A percentile compares a stretch with the other conserved stretches of the same genome.
Evolutionary conservation across 2,329 filamentous ascomycete species (phyloP).

Genomic region (Cladophialophora yegresii): DNA sequence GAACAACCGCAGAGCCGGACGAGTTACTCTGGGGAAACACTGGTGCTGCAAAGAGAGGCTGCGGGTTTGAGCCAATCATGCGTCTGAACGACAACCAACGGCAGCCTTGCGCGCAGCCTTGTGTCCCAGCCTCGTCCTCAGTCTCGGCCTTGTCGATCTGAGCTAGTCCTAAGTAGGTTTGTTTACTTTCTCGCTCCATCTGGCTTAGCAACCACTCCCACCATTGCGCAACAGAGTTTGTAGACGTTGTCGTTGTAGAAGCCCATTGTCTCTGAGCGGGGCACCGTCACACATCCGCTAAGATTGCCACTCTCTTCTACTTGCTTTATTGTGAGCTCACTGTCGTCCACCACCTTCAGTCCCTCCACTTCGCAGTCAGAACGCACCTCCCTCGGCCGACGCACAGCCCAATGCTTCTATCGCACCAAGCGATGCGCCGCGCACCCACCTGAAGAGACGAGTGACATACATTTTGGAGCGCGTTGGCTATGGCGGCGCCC

Average conservation of each 20-base stretch:
- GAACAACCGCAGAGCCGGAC: not conserved
- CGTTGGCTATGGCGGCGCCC: conserved; percentile 40
- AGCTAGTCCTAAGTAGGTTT: not conserved
- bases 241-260: not conserved
- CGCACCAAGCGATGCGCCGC: conserved; percentile 1
- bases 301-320: not conserved
- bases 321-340: not conserved
- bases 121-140: not conserved
- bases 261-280: not conserved
- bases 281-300: not conserved
- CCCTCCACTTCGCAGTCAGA: not conserved
- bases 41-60: not conserved
- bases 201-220: not conserved
- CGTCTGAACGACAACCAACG: no score
- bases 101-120: not conserved
- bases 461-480: not conserved
- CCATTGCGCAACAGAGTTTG: not conserved
- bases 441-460: conserved; percentile 6
- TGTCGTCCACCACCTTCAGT: not conserved
- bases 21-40: not conserved
- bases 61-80: not conserved
- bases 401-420: not conserved
- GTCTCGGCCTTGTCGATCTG: not conserved
- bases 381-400: not conserved
- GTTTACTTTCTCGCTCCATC: conserved; percentile 3